These are phyloP conservation scores for Peronosclerospora sorghi DNA, from an alignment of 352 stramenopile species.

Conservation along the genomic window DNA sequence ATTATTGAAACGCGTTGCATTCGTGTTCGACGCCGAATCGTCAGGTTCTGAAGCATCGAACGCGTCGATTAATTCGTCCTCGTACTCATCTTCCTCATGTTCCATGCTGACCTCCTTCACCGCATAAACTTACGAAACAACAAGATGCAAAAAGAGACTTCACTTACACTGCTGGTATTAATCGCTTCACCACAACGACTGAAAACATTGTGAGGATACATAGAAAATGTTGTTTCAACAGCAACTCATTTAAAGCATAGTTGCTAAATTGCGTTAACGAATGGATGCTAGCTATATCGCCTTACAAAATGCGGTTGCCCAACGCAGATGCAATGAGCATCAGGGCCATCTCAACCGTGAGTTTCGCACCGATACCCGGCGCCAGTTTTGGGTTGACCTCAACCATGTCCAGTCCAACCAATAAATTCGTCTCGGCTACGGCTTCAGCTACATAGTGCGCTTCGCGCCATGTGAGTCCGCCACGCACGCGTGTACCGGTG, in stretches of 20 bases:
- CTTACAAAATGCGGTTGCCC: constrained; percentile 87
- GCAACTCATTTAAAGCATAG: too few species aligned
- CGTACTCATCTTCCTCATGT: constrained; percentile 24
- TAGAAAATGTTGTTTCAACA: too few species aligned
- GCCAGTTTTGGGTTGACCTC: constrained; percentile 92
- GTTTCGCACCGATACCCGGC: constrained; percentile 73
- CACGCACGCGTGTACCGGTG: constrained; percentile 91
- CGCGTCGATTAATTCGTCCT: constrained; percentile 51
- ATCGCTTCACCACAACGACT: too few species aligned
- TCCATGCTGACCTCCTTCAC: too few species aligned
- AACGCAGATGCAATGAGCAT: constrained; percentile 89
- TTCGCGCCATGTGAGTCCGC: constrained; percentile 93
- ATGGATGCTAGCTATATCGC: background rate
- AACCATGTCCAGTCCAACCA: constrained; percentile 90
- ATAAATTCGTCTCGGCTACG: constrained; percentile 83
- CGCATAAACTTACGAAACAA: too few species aligned
- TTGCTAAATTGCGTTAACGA: too few species aligned
- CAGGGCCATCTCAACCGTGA: constrained; percentile 90
- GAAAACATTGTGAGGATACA: too few species aligned
- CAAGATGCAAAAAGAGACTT: too few species aligned
- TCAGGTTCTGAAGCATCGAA: constrained; percentile 31
- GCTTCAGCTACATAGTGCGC: constrained; percentile 93
- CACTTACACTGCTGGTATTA: too few species aligned
- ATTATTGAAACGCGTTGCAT: constrained; percentile 3
- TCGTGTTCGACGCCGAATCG: background rate